Conservation (phyloP, 83 land plant genomes). For the Picea mariana region DNA sequence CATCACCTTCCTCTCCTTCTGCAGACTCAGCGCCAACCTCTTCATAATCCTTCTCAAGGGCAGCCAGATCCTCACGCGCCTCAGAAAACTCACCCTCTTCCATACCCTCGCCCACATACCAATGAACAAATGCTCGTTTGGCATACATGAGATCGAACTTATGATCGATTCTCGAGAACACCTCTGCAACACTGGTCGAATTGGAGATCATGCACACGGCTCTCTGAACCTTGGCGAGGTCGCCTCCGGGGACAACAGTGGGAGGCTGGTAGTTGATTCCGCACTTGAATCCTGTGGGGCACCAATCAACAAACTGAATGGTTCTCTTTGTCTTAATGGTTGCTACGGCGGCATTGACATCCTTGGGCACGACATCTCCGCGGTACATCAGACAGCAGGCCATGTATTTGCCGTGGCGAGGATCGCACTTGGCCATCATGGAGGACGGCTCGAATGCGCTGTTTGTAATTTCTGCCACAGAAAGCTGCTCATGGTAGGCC, state of each 20-base stretch:
- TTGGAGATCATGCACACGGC: conserved; percentile 77
- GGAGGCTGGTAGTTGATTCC: conserved; percentile 72
- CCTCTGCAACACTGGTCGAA: conserved; percentile 61
- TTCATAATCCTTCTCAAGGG: conserved; percentile 20
- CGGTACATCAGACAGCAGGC: conserved; percentile 69
- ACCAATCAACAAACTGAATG: conserved; percentile 32
- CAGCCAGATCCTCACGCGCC: conserved; percentile 50
- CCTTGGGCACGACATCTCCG: conserved; percentile 67
- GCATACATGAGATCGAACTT: conserved; percentile 66
- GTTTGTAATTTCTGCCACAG: conserved; percentile 63
- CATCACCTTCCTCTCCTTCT: conserved; percentile 16
- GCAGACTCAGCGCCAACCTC: conserved; percentile 19
- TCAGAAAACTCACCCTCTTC: conserved; percentile 68
- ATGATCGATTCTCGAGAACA: conserved; percentile 57
- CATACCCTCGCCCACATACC: conserved; percentile 73
- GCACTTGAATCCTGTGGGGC: conserved; percentile 72
- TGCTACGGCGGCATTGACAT: conserved; percentile 55
- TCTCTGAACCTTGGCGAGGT: conserved; percentile 66
- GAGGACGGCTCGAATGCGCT: conserved; percentile 60
- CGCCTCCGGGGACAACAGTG: conserved; percentile 68
- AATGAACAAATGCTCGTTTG: conserved; percentile 63
- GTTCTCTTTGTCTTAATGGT: conserved; percentile 37
- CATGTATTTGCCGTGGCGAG: conserved; percentile 67
- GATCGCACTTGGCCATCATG: conserved; percentile 69
- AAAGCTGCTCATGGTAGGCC: conserved; percentile 64